A percentile compares a stretch with the other conserved stretches of the same genome.
These are phyloP conservation scores for Trifolium dubium DNA, from an alignment of 306 rosid species.

Conservation along the genomic window DNA sequence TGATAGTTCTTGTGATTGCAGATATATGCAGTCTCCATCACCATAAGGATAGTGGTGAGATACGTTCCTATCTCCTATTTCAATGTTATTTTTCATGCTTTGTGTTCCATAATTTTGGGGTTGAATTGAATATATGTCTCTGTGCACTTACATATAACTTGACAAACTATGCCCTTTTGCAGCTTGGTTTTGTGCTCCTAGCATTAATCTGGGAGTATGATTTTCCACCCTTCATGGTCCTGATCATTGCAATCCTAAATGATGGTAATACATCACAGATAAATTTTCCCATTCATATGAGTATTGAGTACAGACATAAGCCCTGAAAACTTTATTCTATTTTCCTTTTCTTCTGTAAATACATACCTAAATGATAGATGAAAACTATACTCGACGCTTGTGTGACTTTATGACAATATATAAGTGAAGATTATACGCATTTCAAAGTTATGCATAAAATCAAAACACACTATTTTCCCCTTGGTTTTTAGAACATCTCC, in stretches of 20 bases:
- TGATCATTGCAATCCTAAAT: constrained; percentile 84
- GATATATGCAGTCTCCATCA: constrained; percentile 92
- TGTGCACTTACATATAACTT: constrained; percentile 35
- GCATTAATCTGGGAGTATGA: constrained; percentile 91
- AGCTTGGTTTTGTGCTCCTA: constrained; percentile 88
- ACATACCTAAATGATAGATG: constrained; percentile 6
- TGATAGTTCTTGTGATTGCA: constrained; percentile 46
- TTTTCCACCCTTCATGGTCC: constrained; percentile 95
- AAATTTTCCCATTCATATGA: neutral
- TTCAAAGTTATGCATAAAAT: neutral
- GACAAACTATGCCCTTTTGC: constrained; percentile 47
- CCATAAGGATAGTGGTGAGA: constrained; percentile 88
- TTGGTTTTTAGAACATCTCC: constrained; percentile 15
- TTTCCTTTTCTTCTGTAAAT: constrained; percentile 9
- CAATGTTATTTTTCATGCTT: constrained; percentile 28
- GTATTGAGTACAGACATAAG: no score
- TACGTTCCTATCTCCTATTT: constrained; percentile 18
- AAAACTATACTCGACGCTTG: constrained; percentile 6
- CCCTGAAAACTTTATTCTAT: constrained; percentile 16
- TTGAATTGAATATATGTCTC: neutral
- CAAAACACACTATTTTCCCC: neutral
- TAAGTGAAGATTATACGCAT: neutral
- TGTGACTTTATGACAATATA: constrained; percentile 4
- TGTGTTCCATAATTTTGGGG: constrained; percentile 8
- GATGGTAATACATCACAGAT: constrained; percentile 62